Evolutionary conservation across 495 filamentous ascomycete species (phyloP).

Genomic region (Cairneyella variabilis): DNA sequence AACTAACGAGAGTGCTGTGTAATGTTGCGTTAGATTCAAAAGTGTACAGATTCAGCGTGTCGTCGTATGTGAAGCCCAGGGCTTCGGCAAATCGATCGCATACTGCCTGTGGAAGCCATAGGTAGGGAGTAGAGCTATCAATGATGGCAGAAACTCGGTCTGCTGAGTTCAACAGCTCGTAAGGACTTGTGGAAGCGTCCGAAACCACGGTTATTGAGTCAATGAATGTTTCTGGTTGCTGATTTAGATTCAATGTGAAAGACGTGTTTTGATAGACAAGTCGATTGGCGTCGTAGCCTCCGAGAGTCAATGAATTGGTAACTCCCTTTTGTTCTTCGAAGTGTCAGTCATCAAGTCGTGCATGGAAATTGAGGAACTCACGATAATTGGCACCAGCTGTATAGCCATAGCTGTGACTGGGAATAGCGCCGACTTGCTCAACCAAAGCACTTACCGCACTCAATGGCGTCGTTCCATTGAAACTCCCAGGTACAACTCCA

Average conservation of each 20-base stretch:
- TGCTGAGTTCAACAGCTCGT: slow-evolving; percentile 37
- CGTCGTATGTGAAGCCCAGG: slow-evolving; percentile 55
- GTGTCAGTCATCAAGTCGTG: slow-evolving; percentile 8
- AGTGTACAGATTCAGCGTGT: slow-evolving; percentile 43
- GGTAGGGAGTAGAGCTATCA: slow-evolving; percentile 63
- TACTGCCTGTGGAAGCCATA: slow-evolving; percentile 61
- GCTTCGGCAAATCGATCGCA: slow-evolving; percentile 59
- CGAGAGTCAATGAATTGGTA: slow-evolving; percentile 55
- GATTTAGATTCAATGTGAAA: slow-evolving; percentile 47
- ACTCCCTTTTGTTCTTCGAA: slow-evolving; percentile 39
- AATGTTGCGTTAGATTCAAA: slow-evolving; percentile 31
- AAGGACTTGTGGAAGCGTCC: slow-evolving; percentile 30
- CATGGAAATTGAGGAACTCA: slow-evolving; percentile 19
- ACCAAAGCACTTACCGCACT: slow-evolving; percentile 38
- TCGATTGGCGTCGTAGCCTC: slow-evolving; percentile 59
- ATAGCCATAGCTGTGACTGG: slow-evolving; percentile 62
- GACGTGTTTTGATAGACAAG: slow-evolving; percentile 50
- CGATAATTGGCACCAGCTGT: slow-evolving; percentile 65
- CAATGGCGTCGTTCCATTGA: slow-evolving; percentile 31
- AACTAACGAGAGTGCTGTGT: slow-evolving; percentile 18
- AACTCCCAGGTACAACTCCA: slow-evolving; percentile 41
- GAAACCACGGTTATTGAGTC: slow-evolving; percentile 52
- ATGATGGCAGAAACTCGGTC: slow-evolving; percentile 51
- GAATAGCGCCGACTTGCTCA: slow-evolving; percentile 46
- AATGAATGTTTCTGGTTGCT: slow-evolving; percentile 48